Evolutionary conservation across 2,329 filamentous ascomycete genomes (phyloP), one percentile per base, ranked within the genome.

Genomic region (Sporothrix humicola): DNA sequence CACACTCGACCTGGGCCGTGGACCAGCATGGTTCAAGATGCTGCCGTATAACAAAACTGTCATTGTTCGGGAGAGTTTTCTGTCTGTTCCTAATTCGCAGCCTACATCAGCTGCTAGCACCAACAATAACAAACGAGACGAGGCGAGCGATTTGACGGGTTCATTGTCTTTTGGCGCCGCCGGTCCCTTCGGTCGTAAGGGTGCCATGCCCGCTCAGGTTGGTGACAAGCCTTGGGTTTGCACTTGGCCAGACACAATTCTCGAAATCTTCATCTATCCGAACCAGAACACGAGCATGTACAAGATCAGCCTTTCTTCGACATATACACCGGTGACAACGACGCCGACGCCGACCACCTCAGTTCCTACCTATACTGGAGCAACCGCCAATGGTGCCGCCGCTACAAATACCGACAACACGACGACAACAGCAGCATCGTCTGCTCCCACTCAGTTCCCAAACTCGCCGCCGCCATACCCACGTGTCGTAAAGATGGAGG

Each of bases 221-320:
- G 88, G 87, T 1, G 87, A 89, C 65, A 85, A 81, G 73, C 85
- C 86, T 0, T 90, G 88, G 88, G 83, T 90, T 26, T 90, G 88
- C 78, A 85, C 82, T 1, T 90, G 88, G 88, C 86, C 87, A 1
- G 82, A 84, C 42, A 89, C 87, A 0, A 81, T 84, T 2, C 81
- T 90, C 5, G 87, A 90, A 70, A 79, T 89, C 3, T 88, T 89
- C 76, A 86, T 90, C 56, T 90, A 89, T 75, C 83, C 87, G 0
- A 80, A 81, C 31, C 86, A 89, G 76, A 88, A 86, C 76, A 83
- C 82, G 71, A 87, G 84, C 76, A 79, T 79, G 8, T 76, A 69
- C 71, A 75, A 63, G 10, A 69, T 75, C 71, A 72, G 74, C 63
- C 61, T 71, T 12, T 71, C 74, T 5, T 73, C 73, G 13, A 56